Base-by-base conservation (phyloP, 1,139 yeast species). In the Sugiyamaella grinbergsii region DNA sequence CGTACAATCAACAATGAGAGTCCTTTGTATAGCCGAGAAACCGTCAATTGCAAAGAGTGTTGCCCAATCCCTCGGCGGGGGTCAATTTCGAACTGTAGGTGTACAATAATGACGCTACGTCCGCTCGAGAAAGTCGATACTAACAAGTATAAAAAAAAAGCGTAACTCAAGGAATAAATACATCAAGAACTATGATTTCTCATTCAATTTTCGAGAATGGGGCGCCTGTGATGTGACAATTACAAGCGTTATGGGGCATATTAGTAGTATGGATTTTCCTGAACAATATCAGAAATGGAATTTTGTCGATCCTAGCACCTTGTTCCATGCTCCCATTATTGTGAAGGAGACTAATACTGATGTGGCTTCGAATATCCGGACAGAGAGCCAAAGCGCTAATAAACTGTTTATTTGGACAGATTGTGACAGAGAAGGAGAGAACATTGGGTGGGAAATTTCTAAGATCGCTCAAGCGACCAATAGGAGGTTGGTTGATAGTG, bases 371-470 rank as follows among this genome's bases (percentile, higher is more conserved):
- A 93, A 93, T 63, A 88, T 94, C 44, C 68, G 77, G 33, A 68
- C 68, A 3, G 91, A 90, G 63, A 88, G 93, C 2, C 66, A 83
- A 34, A 64, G 61, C 26, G 79, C 87, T 4, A 77, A 81, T 47
- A 72, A 74, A 44, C 71, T 94, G 55, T 87, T 88, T 85, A 89
- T 94, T 7, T 94, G 98, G 98, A 94, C 98, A 1, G 99, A 94
- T 75, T 93, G 98, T 70, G 99, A 94, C 73, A 75, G 98, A 38
- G 99, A 94, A 65, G 99, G 99, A 1, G 99, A 94, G 67, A 85
- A 84, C 65, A 94, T 94, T 54, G 99, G 98, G 0, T 82, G 79
- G 73, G 98, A 93, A 64, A 80, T 94, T 20, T 75, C 79, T 44
- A 76, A 80, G 51, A 85, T 84, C 3, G 97, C 96, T 0, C 66